These are phyloP conservation scores for Lepraria neglecta DNA, from an alignment of 495 filamentous ascomycete species.

Conservation along the genomic window DNA sequence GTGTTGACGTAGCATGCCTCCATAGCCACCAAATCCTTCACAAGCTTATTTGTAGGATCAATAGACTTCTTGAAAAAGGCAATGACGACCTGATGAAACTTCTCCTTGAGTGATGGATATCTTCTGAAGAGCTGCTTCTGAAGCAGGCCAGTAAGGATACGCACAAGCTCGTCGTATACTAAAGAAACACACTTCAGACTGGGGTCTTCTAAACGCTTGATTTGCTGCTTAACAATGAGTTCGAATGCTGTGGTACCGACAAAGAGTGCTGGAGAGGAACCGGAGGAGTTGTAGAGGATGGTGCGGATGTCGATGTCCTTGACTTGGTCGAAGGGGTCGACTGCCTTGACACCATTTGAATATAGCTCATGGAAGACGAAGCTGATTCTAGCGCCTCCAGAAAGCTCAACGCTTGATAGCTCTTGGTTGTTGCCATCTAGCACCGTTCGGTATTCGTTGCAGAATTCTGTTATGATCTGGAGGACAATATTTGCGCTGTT, in stretches of 20 bases:
- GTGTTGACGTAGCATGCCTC: slow-evolving; percentile 98
- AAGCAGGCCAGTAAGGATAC: slow-evolving; percentile 86
- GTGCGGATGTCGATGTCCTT: slow-evolving; percentile 98
- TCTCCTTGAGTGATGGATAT: slow-evolving; percentile 92
- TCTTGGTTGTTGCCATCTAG: slow-evolving; percentile 96
- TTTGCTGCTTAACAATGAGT: slow-evolving; percentile 97
- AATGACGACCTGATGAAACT: slow-evolving; percentile 92
- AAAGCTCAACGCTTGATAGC: slow-evolving; percentile 80
- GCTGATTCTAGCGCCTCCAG: slow-evolving; percentile 95
- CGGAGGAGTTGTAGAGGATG: slow-evolving; percentile 96
- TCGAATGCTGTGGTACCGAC: slow-evolving; percentile 97
- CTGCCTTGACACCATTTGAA: slow-evolving; percentile 94
- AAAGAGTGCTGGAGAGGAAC: slow-evolving; percentile 93
- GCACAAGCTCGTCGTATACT: slow-evolving; percentile 95
- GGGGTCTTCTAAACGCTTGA: slow-evolving; percentile 92
- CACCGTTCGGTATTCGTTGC: slow-evolving; percentile 92
- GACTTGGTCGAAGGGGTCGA: slow-evolving; percentile 95
- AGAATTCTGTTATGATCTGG: slow-evolving; percentile 98
- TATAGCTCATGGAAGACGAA: slow-evolving; percentile 99
- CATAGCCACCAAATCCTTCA: slow-evolving; percentile 88
- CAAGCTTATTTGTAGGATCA: slow-evolving; percentile 96
- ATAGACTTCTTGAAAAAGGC: slow-evolving; percentile 95
- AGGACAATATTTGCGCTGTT: slow-evolving; percentile 94
- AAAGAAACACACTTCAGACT: slow-evolving; percentile 93
- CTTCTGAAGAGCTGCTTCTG: slow-evolving; percentile 84